Evolutionary conservation across 345 rosid species (phyloP).

Genomic region (Eucalyptus globulus): DNA sequence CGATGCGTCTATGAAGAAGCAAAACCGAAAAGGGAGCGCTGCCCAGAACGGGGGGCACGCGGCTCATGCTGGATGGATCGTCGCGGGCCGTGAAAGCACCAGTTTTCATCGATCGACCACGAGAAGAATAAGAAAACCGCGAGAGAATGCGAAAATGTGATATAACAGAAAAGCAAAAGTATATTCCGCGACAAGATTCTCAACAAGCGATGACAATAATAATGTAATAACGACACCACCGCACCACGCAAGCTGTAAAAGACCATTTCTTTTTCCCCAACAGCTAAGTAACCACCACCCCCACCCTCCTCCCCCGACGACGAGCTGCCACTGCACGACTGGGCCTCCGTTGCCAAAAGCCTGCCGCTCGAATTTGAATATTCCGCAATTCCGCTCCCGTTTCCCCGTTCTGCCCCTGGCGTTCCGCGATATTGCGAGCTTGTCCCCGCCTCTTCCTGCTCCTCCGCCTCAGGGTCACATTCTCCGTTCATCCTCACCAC

Average conservation of each 20-base stretch:
- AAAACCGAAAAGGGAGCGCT: background rate
- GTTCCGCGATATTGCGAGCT: conserved; percentile 3
- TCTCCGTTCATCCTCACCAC: conserved; percentile 11
- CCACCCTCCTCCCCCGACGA: background rate
- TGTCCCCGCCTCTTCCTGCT: background rate
- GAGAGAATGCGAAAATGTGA: background rate
- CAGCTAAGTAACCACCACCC: background rate
- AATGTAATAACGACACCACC: background rate
- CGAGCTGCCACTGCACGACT: background rate
- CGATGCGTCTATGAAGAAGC: background rate
- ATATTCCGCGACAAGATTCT: background rate
- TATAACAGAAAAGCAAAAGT: background rate
- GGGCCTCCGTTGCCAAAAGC: background rate
- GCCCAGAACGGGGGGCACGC: background rate
- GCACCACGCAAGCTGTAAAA: background rate
- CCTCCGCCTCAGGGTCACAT: background rate
- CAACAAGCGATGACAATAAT: background rate
- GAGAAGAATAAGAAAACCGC: background rate
- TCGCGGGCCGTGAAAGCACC: background rate
- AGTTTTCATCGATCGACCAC: background rate
- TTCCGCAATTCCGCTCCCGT: background rate
- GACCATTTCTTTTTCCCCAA: background rate
- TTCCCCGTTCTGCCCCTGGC: background rate
- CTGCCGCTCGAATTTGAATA: background rate
- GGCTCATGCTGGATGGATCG: background rate